Conservation (phyloP, 306 rosid genomes). For the Malus sylvestris region DNA sequence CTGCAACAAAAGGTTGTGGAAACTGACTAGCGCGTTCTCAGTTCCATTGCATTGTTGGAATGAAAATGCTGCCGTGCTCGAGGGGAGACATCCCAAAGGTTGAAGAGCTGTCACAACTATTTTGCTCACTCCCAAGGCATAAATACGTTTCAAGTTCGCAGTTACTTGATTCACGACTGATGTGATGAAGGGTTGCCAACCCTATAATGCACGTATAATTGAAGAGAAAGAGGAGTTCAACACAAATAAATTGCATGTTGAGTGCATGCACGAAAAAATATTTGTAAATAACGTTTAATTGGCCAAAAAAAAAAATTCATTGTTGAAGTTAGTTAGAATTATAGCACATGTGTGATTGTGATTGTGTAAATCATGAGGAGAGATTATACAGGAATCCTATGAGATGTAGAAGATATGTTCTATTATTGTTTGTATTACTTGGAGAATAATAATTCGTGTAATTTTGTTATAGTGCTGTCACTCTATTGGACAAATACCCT, state of each 20-base stretch:
- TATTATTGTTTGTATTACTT: too few species aligned
- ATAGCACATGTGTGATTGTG: too few species aligned
- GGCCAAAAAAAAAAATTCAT: too few species aligned
- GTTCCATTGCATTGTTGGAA: slow-evolving; percentile 48
- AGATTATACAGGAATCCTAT: too few species aligned
- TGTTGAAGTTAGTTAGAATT: too few species aligned
- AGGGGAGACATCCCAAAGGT: slow-evolving; percentile 82
- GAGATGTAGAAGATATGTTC: too few species aligned
- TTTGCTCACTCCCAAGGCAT: slow-evolving; percentile 59
- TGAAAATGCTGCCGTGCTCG: slow-evolving; percentile 25
- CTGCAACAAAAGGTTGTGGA: slow-evolving; percentile 59
- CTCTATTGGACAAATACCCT: neutral
- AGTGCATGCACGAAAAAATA: neutral
- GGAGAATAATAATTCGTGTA: neutral
- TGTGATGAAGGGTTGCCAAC: slow-evolving; percentile 35
- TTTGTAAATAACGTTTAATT: too few species aligned
- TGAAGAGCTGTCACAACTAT: slow-evolving; percentile 45
- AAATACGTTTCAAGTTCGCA: slow-evolving; percentile 41
- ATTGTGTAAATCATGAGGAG: too few species aligned
- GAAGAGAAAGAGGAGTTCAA: neutral
- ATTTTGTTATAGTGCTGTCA: neutral
- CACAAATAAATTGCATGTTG: neutral
- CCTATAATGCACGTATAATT: slow-evolving; percentile 26
- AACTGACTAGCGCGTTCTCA: slow-evolving; percentile 29
- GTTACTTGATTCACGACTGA: slow-evolving; percentile 52